phyloP scores from a whole-genome alignment of 768 basidiomycete species.

The Zangia roseola region DNA sequence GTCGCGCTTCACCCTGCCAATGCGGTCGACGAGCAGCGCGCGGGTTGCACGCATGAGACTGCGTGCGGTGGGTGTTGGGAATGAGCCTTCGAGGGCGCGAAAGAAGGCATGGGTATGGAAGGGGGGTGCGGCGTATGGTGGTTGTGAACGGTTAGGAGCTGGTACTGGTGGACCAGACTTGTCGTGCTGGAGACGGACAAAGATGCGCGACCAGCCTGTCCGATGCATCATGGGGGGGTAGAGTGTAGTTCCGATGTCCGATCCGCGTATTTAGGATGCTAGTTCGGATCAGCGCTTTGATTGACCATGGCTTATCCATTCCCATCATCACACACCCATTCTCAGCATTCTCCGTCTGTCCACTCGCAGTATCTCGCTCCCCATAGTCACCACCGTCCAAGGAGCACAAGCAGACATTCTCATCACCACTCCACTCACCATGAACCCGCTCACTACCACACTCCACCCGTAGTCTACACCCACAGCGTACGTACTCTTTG shows the following conservation, averaged over 20 bases:
- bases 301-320: conserved; percentile 24
- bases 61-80: conserved; percentile 70
- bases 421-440: conserved; percentile 9
- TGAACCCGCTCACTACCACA: conserved; percentile 1
- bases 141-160: conserved; percentile 12
- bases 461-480: conserved; percentile 7
- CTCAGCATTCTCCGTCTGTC: not conserved
- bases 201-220: conserved; percentile 7
- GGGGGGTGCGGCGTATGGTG: conserved; percentile 62
- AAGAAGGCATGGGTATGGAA: conserved; percentile 86
- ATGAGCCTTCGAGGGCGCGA: conserved; percentile 64
- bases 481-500: conserved; percentile 16
- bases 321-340: conserved; percentile 14
- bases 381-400: not conserved
- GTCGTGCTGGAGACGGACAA: conserved; percentile 19
- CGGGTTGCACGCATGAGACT: conserved; percentile 83
- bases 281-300: not conserved
- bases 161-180: conserved; percentile 18
- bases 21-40: conserved; percentile 74
- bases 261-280: conserved; percentile 3
- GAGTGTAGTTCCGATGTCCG: conserved; percentile 11
- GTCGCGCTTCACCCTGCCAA: conserved; percentile 67
- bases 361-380: conserved; percentile 8
- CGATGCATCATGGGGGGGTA: not conserved
- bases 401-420: conserved; percentile 20